Conservation (phyloP, 805 yeast species). For the Saccharomyces eubayanus region DNA sequence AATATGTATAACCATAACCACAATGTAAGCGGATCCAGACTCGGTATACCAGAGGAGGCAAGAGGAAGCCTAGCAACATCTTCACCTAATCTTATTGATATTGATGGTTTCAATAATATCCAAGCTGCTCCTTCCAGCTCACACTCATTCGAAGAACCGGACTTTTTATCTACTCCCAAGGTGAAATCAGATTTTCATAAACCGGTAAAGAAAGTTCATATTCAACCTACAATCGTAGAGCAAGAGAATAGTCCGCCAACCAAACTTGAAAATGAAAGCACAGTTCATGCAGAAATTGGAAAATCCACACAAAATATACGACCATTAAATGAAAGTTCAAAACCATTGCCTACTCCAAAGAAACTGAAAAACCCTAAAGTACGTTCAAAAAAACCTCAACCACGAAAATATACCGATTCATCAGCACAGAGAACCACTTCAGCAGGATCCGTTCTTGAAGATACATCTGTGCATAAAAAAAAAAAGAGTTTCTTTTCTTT, state of each 20-base stretch:
- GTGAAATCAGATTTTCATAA: constrained; percentile 1
- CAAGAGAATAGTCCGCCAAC: neutral
- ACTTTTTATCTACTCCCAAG: constrained; percentile 25
- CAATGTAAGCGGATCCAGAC: neutral
- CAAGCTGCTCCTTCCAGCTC: constrained; percentile 1
- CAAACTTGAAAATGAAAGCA: neutral
- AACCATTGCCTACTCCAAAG: constrained; percentile 5
- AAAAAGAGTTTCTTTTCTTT: constrained; percentile 27
- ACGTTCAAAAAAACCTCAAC: neutral
- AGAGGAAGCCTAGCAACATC: neutral
- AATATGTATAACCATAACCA: neutral
- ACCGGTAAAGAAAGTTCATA: neutral
- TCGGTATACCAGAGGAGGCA: neutral
- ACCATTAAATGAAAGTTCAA: neutral
- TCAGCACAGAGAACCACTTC: constrained; percentile 11
- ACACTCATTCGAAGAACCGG: constrained; percentile 20
- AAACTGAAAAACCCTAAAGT: constrained; percentile 1
- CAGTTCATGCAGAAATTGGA: neutral
- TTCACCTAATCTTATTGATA: constrained; percentile 34
- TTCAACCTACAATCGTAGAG: neutral
- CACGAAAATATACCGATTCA: neutral
- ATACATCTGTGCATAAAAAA: constrained; percentile 7
- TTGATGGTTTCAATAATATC: constrained; percentile 23
- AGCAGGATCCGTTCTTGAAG: constrained; percentile 5
- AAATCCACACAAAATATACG: neutral